Evolutionary conservation across 331 rosid species (phyloP).

Genomic region (Ulmus americana): DNA sequence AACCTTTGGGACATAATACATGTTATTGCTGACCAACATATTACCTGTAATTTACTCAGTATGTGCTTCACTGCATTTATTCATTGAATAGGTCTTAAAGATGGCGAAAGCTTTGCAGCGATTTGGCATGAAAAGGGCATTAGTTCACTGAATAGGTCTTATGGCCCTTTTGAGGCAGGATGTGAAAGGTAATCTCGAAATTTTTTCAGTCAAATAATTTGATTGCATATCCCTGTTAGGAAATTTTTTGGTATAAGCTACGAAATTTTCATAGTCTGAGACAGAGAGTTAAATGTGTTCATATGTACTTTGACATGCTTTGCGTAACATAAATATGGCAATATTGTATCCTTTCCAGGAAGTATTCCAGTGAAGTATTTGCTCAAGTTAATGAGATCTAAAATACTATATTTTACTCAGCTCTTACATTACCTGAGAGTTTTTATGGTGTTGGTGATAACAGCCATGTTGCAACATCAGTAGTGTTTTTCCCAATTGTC

Average conservation of each 20-base stretch:
- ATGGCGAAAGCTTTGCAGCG: no score
- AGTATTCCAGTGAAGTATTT: not conserved
- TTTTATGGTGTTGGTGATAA: not conserved
- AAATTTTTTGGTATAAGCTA: not conserved
- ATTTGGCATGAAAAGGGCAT: no score
- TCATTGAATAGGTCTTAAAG: no score
- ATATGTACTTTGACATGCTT: not conserved
- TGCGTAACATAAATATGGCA: not conserved
- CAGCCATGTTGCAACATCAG: not conserved
- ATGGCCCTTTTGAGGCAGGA: slow-evolving; percentile 95
- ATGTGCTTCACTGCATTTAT: no score
- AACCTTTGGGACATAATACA: no score
- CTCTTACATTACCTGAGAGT: not conserved
- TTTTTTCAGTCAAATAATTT: not conserved
- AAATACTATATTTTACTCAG: not conserved
- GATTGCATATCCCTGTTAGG: not conserved
- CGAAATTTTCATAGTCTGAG: not conserved
- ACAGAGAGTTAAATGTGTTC: not conserved
- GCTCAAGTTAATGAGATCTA: not conserved
- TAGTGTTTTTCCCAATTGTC: not conserved
- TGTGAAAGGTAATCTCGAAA: slow-evolving; percentile 60
- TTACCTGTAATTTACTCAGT: no score
- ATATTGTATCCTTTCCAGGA: not conserved
- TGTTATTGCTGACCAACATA: no score
- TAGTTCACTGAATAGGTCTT: no score